Base-by-base conservation (phyloP, 257 asterid genomes). In the Ilex asprella region DNA sequence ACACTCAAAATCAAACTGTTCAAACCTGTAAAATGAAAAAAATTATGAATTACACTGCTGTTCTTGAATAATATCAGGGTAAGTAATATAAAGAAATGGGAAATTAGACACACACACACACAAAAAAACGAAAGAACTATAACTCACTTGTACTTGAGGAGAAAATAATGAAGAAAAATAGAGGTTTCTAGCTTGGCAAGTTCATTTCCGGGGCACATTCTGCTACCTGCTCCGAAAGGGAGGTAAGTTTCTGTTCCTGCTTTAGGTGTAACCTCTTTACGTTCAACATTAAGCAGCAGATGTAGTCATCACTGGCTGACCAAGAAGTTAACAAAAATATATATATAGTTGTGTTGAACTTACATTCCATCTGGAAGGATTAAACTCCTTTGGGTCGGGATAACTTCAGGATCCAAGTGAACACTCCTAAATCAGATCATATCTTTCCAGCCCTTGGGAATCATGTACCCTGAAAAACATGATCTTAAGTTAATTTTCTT, bases 281-380 rank as follows among this genome's bases (percentile, higher is more conserved):
- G 43, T 32, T 21, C 3, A 46, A 15, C 10, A 0, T 16, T n/a
- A 11, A 4, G 6, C 27, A 21, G 27, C 27, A 21, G 27, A 21
- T 21, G 27, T 21, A 21, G 27, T 21, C 27, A 21, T 21, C 27
- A 21, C 27, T 21, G 27, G 27, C 27, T 21, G 27, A 21, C 27
- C 27, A 21, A 21, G 27, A 21, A 21, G 27, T n/a, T n/a, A n/a
- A n/a, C n/a, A n/a, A n/a, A n/a, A n/a, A 21, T 1, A 21, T 21
- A 21, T 21, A 21, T 21, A 43, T 14, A 16, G 27, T 10, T 6
- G 12, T 39, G 15, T 8, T 15, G 30, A 56, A 79, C 95, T 86
- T 63, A 92, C 99, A 68, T 86, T 90, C 99, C 97, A 92, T 89
- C 97, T 78, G 9, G 87, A 77, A 60, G 99, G 99, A 74, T 89